Conservation (phyloP, 305 asterid species). For the Fraxinus xanthoxyloides region DNA sequence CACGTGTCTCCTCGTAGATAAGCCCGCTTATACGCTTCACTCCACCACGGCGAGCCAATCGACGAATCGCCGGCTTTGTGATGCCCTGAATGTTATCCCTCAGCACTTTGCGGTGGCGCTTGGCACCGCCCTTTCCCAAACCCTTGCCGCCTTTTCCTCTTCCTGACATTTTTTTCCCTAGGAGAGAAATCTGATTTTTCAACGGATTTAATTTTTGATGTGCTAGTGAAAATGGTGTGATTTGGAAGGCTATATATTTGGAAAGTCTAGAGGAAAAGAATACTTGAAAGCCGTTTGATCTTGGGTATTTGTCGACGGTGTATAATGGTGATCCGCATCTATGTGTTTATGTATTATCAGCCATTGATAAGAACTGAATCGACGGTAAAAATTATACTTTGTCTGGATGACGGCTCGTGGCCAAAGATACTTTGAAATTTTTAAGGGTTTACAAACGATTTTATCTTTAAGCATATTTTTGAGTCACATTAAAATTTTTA, state of each 20-base stretch:
- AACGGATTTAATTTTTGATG: neutral
- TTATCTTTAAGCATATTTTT: too few species aligned
- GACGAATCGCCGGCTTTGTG: slow-evolving; percentile 41
- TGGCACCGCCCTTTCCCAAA: slow-evolving; percentile 42
- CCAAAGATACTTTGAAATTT: too few species aligned
- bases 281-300: slow-evolving; percentile 19
- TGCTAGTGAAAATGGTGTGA: neutral
- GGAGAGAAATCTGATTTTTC: neutral
- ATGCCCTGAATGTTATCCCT: slow-evolving; percentile 43
- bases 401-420: slow-evolving; percentile 6
- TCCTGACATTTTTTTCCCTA: slow-evolving; percentile 22
- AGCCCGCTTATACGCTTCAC: slow-evolving; percentile 41
- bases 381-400: neutral
- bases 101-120: slow-evolving; percentile 42
- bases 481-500: too few species aligned
- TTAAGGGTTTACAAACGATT: too few species aligned
- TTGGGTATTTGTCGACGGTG: slow-evolving; percentile 17
- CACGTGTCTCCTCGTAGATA: too few species aligned
- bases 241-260: slow-evolving; percentile 9
- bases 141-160: slow-evolving; percentile 46
- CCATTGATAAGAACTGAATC: slow-evolving; percentile 16
- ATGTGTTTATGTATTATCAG: neutral
- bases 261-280: neutral
- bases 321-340: neutral
- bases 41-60: slow-evolving; percentile 39